Evolutionary conservation across 441 rosid genomes (phyloP), one percentile per base, ranked within the genome.

Genomic region (Flueggea neowawraea): DNA sequence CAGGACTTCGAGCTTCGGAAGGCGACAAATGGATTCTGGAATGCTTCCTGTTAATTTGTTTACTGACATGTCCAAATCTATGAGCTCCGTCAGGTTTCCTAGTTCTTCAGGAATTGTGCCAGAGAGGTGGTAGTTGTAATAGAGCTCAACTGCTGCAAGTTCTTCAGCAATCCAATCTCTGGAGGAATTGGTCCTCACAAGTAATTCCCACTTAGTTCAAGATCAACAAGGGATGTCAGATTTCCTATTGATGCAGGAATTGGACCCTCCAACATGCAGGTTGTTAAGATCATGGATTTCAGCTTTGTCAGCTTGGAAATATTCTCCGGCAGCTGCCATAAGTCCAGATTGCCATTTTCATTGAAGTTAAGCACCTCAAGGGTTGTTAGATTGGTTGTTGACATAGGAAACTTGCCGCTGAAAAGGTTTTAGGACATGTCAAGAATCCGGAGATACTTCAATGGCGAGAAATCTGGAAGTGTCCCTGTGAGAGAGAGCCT

Each of bases 21-120:
- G 95, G 69, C 81, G 80, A 62, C 89, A 86, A 39, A 94, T 59
- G 0, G 91, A 87, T 63, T 82, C 91, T 15, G 96, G 97, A 64
- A 94, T 86, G 44, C 54, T 77, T 48, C 97, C 95, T 4, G 87
- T 89, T 60, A 90, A 76, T 62, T 70, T 73, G 61, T 82, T 91
- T 60, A 94, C 99, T 4, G 97, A 94, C 68, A 94, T 84, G 84
- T 94, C 99, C 68, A 91, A 67, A 60, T 94, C 96, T 31, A 57
- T 65, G 12, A 90, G 94, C 82, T 94, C 89, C 45, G 88, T 87
- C 79, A 94, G 77, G 60, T 94, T 89, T 53, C 99, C 99, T 17
- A 94, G 76, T 58, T 87, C 91, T 69, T 83, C 90, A 5, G 97
- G 99, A 74, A 94, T 87, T 28, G 60, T 67, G 8, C 98, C 98